Evolutionary conservation across 2,329 filamentous ascomycete genomes (phyloP), one percentile per base, ranked within the genome.

Genomic region (Didymella keratinophila): DNA sequence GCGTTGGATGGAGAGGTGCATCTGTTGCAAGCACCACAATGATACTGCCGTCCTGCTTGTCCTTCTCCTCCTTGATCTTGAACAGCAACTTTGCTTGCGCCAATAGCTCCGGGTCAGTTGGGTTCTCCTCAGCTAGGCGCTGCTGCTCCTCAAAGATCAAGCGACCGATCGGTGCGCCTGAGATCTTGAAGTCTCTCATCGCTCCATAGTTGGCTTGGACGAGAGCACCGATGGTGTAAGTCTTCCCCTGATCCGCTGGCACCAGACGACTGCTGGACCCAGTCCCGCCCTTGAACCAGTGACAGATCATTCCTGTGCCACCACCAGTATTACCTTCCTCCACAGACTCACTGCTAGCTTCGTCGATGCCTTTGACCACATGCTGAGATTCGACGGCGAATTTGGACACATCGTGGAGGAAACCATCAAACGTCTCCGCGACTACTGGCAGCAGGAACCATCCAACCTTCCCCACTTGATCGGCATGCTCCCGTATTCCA

Each of bases 231-330:
- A 90, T 79, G 0, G 84, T 87, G 66, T 86, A 89, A 3, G 77
- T 73, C n/a, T 68, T 72, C 8, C 59, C 65, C 7, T 63, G 51
- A 16, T 57, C 65, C 7, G 62, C 67, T 4, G 71, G 68, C 0
- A 89, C 81, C 8, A 86, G 63, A 23, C 88, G 81, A 46, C 83
- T 87, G 64, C 83, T 83, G 0, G 83, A 87, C 1, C 87, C 87
- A 0, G 87, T 90, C 0, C 88, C 87, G 34, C 86, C 88, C 70
- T 89, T 89, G 78, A 86, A 88, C 62, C 82, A 82, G 66, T 89
- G 86, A 67, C 85, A 88, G 36, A 86, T 81, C 86, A 89, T 89
- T 14, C 87, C 87, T 0, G 87, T 87, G n/a, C 88, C 88, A 18
- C 88, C 88, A 3, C 88, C 88, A 1, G 82, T 82, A 64, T 85